These are phyloP conservation scores for Phytopythium chamaehyphon DNA, from an alignment of 352 stramenopile genomes.

Conservation along the genomic window DNA sequence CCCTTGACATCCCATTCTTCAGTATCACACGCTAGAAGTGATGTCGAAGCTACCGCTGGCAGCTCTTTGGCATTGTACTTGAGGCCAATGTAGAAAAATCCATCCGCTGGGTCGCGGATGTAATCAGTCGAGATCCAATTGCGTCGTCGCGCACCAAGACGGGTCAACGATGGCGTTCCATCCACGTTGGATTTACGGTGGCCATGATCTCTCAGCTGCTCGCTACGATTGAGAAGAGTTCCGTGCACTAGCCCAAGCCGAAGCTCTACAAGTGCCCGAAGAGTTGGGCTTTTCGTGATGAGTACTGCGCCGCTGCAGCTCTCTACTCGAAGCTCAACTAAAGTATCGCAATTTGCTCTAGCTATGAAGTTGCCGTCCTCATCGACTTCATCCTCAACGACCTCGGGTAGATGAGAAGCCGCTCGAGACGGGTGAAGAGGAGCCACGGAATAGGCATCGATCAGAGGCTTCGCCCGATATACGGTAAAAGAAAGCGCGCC, in stretches of 20 bases:
- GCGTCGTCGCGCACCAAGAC: conserved; percentile 11
- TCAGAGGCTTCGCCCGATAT: conserved; percentile 4
- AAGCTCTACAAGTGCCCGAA: conserved; percentile 49
- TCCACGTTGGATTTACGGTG: not conserved
- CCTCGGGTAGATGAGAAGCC: not conserved
- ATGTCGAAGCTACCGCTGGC: not conserved
- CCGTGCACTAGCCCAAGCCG: conserved; percentile 48
- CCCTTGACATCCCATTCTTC: conserved; percentile 53
- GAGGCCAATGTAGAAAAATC: conserved; percentile 68
- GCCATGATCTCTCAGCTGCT: not conserved
- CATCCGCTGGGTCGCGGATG: conserved; percentile 56
- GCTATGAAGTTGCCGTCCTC: conserved; percentile 4
- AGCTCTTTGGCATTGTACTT: conserved; percentile 37
- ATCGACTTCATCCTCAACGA: conserved; percentile 1
- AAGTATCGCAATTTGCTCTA: conserved; percentile 10
- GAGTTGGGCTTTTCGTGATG: conserved; percentile 19
- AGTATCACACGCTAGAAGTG: conserved; percentile 8
- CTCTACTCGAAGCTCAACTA: conserved; percentile 42
- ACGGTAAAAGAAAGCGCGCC: conserved; percentile 38
- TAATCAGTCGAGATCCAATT: conserved; percentile 62
- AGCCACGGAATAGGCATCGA: not conserved
- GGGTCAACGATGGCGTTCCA: not conserved
- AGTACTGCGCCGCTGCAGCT: conserved; percentile 44
- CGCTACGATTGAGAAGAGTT: conserved; percentile 20
- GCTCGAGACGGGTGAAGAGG: not conserved